phyloP scores from a whole-genome alignment of 805 yeast species.

The Starmerella apicola region DNA sequence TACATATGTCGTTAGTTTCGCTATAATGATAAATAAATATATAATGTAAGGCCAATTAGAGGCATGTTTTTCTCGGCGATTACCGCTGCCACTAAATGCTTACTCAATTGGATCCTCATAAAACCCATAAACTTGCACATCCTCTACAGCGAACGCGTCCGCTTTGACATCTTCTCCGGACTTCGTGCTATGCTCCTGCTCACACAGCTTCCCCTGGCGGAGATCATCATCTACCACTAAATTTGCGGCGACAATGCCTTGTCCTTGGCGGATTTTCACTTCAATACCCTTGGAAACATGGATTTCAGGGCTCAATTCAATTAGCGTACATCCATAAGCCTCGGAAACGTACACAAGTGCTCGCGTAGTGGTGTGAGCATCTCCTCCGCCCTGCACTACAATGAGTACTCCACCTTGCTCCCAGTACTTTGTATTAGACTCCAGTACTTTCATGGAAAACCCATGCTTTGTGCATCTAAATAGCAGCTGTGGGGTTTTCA shows the following conservation, averaged over 20 bases:
- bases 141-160: too few species aligned
- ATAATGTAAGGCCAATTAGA: too few species aligned
- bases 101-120: too few species aligned
- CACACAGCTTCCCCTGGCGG: background rate
- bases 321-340: background rate
- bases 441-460: constrained; percentile 77
- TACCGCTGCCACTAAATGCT: too few species aligned
- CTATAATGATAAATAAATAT: too few species aligned
- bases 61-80: too few species aligned
- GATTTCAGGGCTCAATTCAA: background rate
- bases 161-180: too few species aligned
- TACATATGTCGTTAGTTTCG: too few species aligned
- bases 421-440: constrained; percentile 78
- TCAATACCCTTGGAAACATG: background rate
- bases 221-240: background rate
- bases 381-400: constrained; percentile 64
- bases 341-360: background rate
- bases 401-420: constrained; percentile 50
- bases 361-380: too few species aligned
- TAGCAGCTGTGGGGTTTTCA: constrained; percentile 30
- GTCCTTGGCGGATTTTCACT: background rate
- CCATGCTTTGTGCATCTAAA: constrained; percentile 69
- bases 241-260: background rate
- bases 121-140: too few species aligned
- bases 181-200: too few species aligned